Conservation (phyloP, 2,329 filamentous ascomycete genomes). For the Ustulina deusta region DNA sequence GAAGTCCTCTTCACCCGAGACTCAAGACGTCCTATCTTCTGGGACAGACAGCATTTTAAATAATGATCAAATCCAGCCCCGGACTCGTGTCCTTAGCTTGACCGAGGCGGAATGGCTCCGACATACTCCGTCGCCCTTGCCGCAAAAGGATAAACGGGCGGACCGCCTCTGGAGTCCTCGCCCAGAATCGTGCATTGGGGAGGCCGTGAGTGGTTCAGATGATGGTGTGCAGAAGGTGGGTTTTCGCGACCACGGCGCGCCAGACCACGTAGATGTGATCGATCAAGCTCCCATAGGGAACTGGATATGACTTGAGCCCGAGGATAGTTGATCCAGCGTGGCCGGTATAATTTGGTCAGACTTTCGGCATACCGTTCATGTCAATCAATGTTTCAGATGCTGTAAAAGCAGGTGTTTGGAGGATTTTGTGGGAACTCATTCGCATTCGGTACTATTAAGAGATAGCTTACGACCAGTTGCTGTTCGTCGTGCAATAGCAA, state of each 20-base stretch:
- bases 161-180: slow-evolving; percentile 43
- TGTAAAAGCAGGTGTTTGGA: not conserved
- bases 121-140: slow-evolving; percentile 47
- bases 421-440: slow-evolving; percentile 25
- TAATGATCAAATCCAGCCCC: slow-evolving; percentile 18
- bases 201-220: not conserved
- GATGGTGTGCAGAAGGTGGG: not conserved
- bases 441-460: not conserved
- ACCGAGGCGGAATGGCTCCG: slow-evolving; percentile 51
- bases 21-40: slow-evolving; percentile 32
- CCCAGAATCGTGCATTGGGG: slow-evolving; percentile 27
- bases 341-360: not conserved
- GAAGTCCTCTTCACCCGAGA: slow-evolving; percentile 37
- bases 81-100: slow-evolving; percentile 40
- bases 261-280: slow-evolving; percentile 1
- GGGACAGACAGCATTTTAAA: slow-evolving; percentile 28
- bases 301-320: slow-evolving; percentile 42
- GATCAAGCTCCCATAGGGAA: slow-evolving; percentile 40
- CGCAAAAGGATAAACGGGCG: slow-evolving; percentile 28
- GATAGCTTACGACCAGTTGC: not conserved
- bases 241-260: not conserved
- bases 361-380: slow-evolving; percentile 12
- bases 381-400: slow-evolving; percentile 1
- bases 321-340: not conserved
- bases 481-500: not conserved